Conservation (phyloP, 331 rosid species). For the Malus hybrid region DNA sequence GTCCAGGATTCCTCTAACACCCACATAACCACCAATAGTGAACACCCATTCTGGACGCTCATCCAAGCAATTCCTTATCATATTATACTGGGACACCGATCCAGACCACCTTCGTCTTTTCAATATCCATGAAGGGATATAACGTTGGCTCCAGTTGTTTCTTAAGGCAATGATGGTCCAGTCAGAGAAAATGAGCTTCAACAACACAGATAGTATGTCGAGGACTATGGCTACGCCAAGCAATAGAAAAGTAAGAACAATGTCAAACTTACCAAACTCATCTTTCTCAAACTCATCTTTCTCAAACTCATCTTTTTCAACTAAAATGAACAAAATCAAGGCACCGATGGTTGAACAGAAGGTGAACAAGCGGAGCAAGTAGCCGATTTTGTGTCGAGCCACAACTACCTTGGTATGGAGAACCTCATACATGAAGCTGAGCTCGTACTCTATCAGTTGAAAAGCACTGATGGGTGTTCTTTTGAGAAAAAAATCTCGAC, state of each 20-base stretch:
- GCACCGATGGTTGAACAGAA: background rate
- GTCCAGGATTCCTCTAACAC: background rate
- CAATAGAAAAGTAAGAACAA: slow-evolving; percentile 7
- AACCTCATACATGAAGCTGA: slow-evolving; percentile 16
- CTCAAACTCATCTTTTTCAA: background rate
- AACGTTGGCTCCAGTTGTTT: background rate
- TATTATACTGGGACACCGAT: slow-evolving; percentile 8
- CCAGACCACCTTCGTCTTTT: slow-evolving; percentile 1
- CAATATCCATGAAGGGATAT: background rate
- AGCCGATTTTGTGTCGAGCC: background rate
- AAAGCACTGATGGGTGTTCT: slow-evolving; percentile 1
- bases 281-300: background rate
- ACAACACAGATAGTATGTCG: background rate
- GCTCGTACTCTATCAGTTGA: slow-evolving; percentile 8
- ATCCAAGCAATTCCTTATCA: slow-evolving; percentile 14
- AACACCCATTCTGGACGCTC: background rate
- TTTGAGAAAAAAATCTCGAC: slow-evolving; percentile 2
- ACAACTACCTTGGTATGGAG: slow-evolving; percentile 15
- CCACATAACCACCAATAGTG: background rate
- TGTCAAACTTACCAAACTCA: background rate
- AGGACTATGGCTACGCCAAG: slow-evolving; percentile 1
- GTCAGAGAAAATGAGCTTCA: slow-evolving; percentile 5
- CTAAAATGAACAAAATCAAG: background rate
- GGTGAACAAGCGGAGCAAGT: background rate
- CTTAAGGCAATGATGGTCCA: slow-evolving; percentile 10